Base-by-base conservation (phyloP, 2,329 filamentous ascomycete genomes). In the Cyclaneusma minus region DNA sequence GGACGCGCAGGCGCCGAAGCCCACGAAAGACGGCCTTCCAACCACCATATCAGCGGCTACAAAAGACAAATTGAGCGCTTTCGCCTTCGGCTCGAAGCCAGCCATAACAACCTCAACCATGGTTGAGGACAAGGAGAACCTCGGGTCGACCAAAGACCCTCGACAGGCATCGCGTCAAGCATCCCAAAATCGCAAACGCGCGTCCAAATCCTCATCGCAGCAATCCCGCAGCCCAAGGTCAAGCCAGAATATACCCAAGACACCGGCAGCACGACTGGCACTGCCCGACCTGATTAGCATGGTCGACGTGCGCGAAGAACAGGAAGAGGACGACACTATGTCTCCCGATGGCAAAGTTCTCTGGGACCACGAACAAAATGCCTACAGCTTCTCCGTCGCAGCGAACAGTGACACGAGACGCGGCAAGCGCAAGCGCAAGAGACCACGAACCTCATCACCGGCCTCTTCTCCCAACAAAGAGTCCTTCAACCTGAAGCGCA, bases 401-500 rank as follows among this genome's bases (percentile, higher is more conserved):
- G 62, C 56, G 27, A 64, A 56, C 57, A 49, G 53, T 55, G 52
- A 54, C 41, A 38, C 64, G 10, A 48, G 45, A 24, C 45, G 49
- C 30, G 38, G 39, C 51, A 46, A 45, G 49, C n/a, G n/a, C n/a
- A 40, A 58, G 59, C 34, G 66, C 60, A 85, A 84, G 48, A 65
- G 80, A 29, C 70, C 74, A 10, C 65, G 70, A 38, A 84, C 76
- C 51, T 82, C 78, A 8, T 84, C 80, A 1, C 78, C 79, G 1
- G 52, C 62, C 2, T 73, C 72, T 4, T 84, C 79, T 2, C 77
- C 24, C 3, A 41, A 26, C 28, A 24, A 16, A 17, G 33, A 36
- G 21, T 42, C 61, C 0, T 54, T 74, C 33, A 68, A 78, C 38
- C 51, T 73, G 20, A 63, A 68, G 40, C 60, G 62, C 35, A 50